phyloP scores from a whole-genome alignment of 805 yeast genomes.

The Wickerhamomyces silvicola region DNA sequence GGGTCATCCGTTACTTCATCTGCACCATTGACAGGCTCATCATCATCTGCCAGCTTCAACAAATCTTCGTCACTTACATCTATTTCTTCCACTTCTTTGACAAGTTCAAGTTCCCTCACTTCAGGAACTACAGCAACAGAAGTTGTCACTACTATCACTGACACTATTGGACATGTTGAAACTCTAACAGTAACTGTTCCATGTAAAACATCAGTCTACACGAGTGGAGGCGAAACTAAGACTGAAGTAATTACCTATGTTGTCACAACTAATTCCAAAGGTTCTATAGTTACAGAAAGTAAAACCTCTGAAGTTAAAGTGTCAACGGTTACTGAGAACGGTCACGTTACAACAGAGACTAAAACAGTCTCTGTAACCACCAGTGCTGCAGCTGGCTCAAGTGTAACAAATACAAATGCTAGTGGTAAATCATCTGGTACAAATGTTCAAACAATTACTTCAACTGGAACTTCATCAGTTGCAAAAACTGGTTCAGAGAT shows the following conservation, averaged over 20 bases:
- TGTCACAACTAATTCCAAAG: slow-evolving; percentile 1
- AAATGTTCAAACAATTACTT: no score
- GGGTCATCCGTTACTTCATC: slow-evolving; percentile 26
- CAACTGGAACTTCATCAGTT: no score
- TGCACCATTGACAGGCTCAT: slow-evolving; percentile 24
- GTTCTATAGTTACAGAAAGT: slow-evolving; percentile 1
- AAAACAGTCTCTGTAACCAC: slow-evolving; percentile 1
- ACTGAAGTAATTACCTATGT: slow-evolving; percentile 1
- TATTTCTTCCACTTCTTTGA: slow-evolving; percentile 16
- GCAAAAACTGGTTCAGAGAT: no score
- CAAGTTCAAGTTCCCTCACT: slow-evolving; percentile 8
- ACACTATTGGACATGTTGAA: not conserved
- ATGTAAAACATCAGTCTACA: not conserved
- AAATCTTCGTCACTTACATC: slow-evolving; percentile 7
- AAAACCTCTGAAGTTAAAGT: not conserved
- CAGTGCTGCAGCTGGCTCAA: no score
- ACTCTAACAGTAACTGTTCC: slow-evolving; percentile 1
- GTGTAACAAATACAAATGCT: no score
- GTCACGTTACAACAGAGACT: not conserved
- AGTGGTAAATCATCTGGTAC: not conserved
- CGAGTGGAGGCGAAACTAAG: not conserved
- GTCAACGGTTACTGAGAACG: not conserved
- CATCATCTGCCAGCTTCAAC: no score
- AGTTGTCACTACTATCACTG: not conserved
- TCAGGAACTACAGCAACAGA: slow-evolving; percentile 8